Evolutionary conservation across 2,329 filamentous ascomycete species (phyloP).

Genomic region (Cercospora zeae-maydis): DNA sequence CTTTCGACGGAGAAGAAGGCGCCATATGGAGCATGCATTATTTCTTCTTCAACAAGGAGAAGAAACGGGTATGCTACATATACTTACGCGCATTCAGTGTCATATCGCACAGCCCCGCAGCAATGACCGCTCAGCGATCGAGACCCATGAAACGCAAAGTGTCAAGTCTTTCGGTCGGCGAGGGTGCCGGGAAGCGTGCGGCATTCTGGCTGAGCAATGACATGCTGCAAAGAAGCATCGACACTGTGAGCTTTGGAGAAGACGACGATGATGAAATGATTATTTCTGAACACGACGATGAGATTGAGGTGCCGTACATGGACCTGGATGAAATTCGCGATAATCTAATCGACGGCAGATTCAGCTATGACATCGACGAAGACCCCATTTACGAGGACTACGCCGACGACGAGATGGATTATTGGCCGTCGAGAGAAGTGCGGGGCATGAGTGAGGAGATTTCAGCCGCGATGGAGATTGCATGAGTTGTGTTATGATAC

Average conservation of each 20-base stretch:
- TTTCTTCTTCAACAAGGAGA: conserved; percentile 93
- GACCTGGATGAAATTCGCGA: conserved; percentile 37
- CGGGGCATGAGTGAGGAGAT: conserved; percentile 35
- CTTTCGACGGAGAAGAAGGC: conserved; percentile 86
- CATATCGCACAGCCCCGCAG: conserved; percentile 60
- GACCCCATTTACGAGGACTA: conserved; percentile 20
- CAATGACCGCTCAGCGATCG: conserved; percentile 45
- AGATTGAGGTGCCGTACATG: conserved; percentile 35
- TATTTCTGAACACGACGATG: conserved; percentile 31
- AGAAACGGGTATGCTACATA: conserved; percentile 90
- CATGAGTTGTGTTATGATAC: conserved; percentile 8
- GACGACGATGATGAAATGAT: conserved; percentile 36
- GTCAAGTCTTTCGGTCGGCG: conserved; percentile 39
- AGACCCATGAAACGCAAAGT: conserved; percentile 29
- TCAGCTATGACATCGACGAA: conserved; percentile 27
- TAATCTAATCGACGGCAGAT: conserved; percentile 34
- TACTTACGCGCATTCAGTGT: conserved; percentile 86
- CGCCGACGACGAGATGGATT: conserved; percentile 15
- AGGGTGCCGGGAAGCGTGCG: conserved; percentile 72
- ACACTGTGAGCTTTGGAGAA: conserved; percentile 30
- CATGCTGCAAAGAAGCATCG: conserved; percentile 34
- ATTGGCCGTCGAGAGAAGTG: conserved; percentile 20
- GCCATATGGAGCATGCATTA: conserved; percentile 95
- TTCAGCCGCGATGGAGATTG: conserved; percentile 34
- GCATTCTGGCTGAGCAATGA: conserved; percentile 81